Evolutionary conservation across 192 early-diverging fungal genomes (phyloP).

Genomic region (Chytriomyces sp.): DNA sequence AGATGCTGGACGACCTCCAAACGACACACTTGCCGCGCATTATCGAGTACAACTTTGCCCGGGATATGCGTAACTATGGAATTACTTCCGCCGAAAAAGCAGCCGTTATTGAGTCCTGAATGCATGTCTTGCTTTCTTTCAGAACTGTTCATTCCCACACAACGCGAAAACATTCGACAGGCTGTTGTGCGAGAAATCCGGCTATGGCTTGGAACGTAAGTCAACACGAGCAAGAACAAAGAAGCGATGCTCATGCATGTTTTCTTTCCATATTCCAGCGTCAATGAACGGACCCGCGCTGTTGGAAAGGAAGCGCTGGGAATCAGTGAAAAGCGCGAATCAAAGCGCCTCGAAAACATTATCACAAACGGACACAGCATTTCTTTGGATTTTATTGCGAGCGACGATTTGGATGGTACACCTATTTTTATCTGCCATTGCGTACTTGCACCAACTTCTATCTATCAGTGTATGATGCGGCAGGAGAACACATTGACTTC

Average conservation of each 20-base stretch:
- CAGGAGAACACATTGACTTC: conserved; percentile 84
- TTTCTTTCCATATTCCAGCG: conserved; percentile 11
- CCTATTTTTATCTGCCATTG: conserved; percentile 15
- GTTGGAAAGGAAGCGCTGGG: conserved; percentile 83
- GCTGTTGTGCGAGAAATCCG: conserved; percentile 86
- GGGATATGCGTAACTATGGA: conserved; percentile 68
- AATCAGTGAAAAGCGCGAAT: conserved; percentile 22
- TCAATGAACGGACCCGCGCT: conserved; percentile 72
- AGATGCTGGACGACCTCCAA: conserved; percentile 88
- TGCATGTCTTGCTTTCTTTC: conserved; percentile 1
- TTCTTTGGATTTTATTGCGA: conserved; percentile 37
- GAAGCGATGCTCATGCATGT: not conserved
- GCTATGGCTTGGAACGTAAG: conserved; percentile 86
- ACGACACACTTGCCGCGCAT: conserved; percentile 72
- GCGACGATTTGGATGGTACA: conserved; percentile 24
- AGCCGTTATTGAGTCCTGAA: not conserved
- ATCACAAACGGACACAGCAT: conserved; percentile 23
- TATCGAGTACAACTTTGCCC: conserved; percentile 81
- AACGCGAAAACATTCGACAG: conserved; percentile 84
- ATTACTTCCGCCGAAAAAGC: not conserved
- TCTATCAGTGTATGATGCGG: conserved; percentile 53
- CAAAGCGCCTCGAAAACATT: conserved; percentile 10
- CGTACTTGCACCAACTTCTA: not conserved
- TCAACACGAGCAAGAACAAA: not conserved
- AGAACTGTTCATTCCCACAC: conserved; percentile 88